These are phyloP conservation scores for Triangularia verruculosa DNA, from an alignment of 2,329 filamentous ascomycete species.

Conservation along the genomic window DNA sequence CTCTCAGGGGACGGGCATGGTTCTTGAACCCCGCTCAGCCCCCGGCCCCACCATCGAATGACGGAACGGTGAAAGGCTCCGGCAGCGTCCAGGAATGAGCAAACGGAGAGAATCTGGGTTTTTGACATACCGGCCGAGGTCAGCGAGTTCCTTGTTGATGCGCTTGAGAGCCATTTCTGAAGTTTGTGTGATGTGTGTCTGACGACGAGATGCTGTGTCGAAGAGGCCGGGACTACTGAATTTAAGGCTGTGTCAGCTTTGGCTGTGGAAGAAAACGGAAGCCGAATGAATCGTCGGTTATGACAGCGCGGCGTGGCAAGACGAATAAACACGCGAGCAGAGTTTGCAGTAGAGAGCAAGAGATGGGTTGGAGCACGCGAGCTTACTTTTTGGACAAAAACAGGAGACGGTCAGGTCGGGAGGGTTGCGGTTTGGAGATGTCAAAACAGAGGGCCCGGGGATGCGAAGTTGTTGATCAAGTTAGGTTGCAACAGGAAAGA, in stretches of 20 bases:
- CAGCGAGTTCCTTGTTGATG: slow-evolving; percentile 91
- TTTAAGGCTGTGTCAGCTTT: slow-evolving; percentile 29
- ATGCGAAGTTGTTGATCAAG: slow-evolving; percentile 21
- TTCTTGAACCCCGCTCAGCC: slow-evolving; percentile 21
- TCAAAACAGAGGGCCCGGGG: slow-evolving; percentile 21
- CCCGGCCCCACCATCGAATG: slow-evolving; percentile 27
- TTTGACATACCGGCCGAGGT: slow-evolving; percentile 75
- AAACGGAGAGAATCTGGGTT: slow-evolving; percentile 18
- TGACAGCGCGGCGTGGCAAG: slow-evolving; percentile 9
- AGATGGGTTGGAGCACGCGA: not conserved
- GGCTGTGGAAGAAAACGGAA: slow-evolving; percentile 30
- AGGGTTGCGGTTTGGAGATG: slow-evolving; percentile 8
- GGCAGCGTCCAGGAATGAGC: slow-evolving; percentile 23
- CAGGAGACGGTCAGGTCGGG: slow-evolving; percentile 6
- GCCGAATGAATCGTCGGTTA: slow-evolving; percentile 47
- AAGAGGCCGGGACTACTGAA: slow-evolving; percentile 23
- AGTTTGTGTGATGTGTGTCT: slow-evolving; percentile 26
- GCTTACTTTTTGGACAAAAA: slow-evolving; percentile 21
- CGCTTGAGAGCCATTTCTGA: slow-evolving; percentile 79
- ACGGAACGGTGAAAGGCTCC: slow-evolving; percentile 13
- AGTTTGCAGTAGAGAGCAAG: not conserved
- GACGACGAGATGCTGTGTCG: slow-evolving; percentile 20
- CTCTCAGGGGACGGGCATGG: not conserved
- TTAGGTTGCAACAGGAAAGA: slow-evolving; percentile 28
- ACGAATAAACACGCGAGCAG: not conserved